These are phyloP conservation scores for Nepenthes mirabilis DNA, from an alignment of 148 eudicot species.

Conservation along the genomic window DNA sequence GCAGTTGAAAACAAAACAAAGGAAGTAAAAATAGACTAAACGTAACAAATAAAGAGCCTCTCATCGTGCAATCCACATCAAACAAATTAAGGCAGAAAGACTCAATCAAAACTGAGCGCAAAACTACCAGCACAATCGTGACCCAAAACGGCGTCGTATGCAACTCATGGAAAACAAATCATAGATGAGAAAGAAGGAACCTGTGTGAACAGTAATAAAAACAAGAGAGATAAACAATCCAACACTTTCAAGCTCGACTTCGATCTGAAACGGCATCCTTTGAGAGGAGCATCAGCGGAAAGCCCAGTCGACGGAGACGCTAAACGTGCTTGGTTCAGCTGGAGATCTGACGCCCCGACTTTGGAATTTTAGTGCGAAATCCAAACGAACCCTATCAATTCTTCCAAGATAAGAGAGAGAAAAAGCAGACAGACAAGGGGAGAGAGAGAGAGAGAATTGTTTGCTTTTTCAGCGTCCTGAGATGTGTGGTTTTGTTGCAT, in stretches of 20 bases:
- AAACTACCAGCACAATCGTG: no score
- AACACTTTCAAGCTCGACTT: neutral
- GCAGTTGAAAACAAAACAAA: no score
- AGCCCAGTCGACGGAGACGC: neutral
- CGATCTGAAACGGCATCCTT: slow-evolving; percentile 30
- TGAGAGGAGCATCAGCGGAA: neutral
- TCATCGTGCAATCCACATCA: no score
- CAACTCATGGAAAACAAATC: no score
- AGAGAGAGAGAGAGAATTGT: slow-evolving; percentile 3
- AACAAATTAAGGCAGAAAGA: neutral
- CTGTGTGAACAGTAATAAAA: no score
- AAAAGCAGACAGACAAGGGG: slow-evolving; percentile 7
- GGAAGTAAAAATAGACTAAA: neutral
- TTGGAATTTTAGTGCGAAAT: neutral
- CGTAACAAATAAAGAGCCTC: neutral
- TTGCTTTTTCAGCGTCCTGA: slow-evolving; percentile 14
- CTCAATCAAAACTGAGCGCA: neutral
- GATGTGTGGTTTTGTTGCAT: slow-evolving; percentile 25
- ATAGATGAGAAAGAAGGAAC: no score
- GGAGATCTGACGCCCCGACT: slow-evolving; percentile 1
- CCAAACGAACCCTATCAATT: slow-evolving; percentile 13
- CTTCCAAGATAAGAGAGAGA: neutral
- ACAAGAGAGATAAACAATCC: no score
- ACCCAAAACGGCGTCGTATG: no score
- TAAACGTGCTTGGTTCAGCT: neutral